A percentile compares a stretch with the other conserved stretches of the same genome.
phyloP scores from a whole-genome alignment of 495 filamentous ascomycete species.

The Penicillium soppii region DNA sequence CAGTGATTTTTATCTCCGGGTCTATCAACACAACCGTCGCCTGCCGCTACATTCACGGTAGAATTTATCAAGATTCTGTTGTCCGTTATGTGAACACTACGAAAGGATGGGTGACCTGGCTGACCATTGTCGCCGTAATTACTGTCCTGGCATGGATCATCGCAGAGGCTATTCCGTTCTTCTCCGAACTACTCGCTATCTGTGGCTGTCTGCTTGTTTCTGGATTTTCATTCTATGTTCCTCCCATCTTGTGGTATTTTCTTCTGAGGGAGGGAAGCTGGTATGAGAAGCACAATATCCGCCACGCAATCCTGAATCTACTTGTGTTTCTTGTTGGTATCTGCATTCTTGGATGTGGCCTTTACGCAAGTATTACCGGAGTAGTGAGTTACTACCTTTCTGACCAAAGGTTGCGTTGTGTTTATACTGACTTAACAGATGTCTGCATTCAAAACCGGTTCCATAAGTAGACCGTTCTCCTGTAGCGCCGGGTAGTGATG shows the following conservation, averaged over 20 bases:
- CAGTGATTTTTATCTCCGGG: slow-evolving; percentile 69
- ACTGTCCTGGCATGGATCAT: slow-evolving; percentile 65
- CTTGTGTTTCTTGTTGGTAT: slow-evolving; percentile 11
- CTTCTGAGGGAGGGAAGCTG: background rate
- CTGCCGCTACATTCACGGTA: slow-evolving; percentile 59
- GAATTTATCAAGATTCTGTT: slow-evolving; percentile 53
- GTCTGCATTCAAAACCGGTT: background rate
- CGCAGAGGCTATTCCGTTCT: slow-evolving; percentile 68
- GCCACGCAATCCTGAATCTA: slow-evolving; percentile 4
- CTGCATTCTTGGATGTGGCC: slow-evolving; percentile 8
- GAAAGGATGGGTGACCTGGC: slow-evolving; percentile 58
- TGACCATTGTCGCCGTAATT: slow-evolving; percentile 49
- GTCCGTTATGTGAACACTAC: slow-evolving; percentile 58
- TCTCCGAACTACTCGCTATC: slow-evolving; percentile 59
- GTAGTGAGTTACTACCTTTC: slow-evolving; percentile 4
- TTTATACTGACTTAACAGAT: slow-evolving; percentile 1
- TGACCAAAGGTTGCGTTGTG: background rate
- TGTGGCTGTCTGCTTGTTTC: slow-evolving; percentile 46
- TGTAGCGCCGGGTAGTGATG: background rate
- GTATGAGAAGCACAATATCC: slow-evolving; percentile 9
- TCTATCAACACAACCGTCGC: slow-evolving; percentile 62
- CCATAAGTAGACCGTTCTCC: slow-evolving; percentile 5
- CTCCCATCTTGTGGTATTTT: background rate
- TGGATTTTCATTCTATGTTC: slow-evolving; percentile 24
- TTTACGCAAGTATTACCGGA: slow-evolving; percentile 11